Base-by-base conservation (phyloP, 768 basidiomycete genomes). In the Amanita pallidorosea region DNA sequence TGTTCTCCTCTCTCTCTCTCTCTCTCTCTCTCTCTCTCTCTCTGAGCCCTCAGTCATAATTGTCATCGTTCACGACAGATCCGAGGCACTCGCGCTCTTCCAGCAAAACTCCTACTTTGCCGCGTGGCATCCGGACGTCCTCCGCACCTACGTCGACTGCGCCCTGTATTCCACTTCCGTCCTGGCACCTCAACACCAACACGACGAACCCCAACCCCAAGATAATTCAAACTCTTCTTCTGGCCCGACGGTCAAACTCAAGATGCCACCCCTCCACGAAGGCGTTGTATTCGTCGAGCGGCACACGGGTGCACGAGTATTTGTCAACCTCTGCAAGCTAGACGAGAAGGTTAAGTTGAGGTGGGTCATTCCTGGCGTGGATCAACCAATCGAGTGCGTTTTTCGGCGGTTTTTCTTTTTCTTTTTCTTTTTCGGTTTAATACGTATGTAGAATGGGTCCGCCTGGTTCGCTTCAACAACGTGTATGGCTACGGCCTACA, bases 231-330 rank as follows among this genome's bases (percentile, higher is more conserved):
- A 29, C 27, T 29, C 27, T n/a, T n/a, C n/a, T n/a, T n/a, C n/a
- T 4, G 33, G 33, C 5, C 33, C 73, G n/a, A n/a, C n/a, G 0
- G 72, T 80, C 8, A 70, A 61, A 38, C 75, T 91, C 36, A 89
- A 88, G 63, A 87, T 76, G 74, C 65, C 79, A 1, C 72, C 73
- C 2, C 54, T 85, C 5, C 81, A 80, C 56, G 88, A 90, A 64
- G 82, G 77, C 2, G 61, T 76, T 3, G 68, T 75, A 15, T 87
- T 86, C 61, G 64, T 70, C 0, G 83, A 83, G 47, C 60, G 57
- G 6, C 64, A 60, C 45, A 70, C 69, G 0, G 59, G 63, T 29
- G 70, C 66, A 40, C 73, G 75, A 47, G 71, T 66, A 7, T 77
- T 65, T 58, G 63, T 70, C 13, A 60, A 63, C n/a, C 45, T 79